Percentiles rank a stretch among this genome's conserved stretches.
Evolutionary conservation across 2,329 filamentous ascomycete species (phyloP).

Genomic region (Tympanopsis confertula): DNA sequence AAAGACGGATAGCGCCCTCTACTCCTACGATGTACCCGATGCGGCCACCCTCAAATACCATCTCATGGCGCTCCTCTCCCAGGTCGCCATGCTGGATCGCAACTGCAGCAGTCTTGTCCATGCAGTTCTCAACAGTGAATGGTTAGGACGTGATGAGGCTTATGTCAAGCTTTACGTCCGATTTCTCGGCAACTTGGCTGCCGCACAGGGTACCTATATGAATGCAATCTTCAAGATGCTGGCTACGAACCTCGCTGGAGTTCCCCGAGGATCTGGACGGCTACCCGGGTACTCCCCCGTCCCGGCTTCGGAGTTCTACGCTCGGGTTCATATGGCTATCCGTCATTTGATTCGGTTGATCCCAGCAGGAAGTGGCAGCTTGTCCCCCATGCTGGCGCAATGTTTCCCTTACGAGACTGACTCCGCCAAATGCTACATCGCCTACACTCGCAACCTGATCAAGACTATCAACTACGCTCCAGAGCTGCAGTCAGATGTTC

Average conservation of each 20-base stretch:
- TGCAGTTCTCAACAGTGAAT: conserved; percentile 46
- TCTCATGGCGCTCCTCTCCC: conserved; percentile 50
- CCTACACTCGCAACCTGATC: conserved; percentile 80
- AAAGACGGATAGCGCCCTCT: conserved; percentile 29
- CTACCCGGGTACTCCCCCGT: conserved; percentile 46
- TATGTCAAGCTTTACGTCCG: conserved; percentile 59
- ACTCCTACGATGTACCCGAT: conserved; percentile 29
- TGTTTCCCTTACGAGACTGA: conserved; percentile 72
- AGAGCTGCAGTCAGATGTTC: conserved; percentile 66
- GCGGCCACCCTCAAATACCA: conserved; percentile 35
- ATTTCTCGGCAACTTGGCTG: conserved; percentile 63
- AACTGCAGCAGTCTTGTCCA: conserved; percentile 47
- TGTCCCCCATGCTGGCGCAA: conserved; percentile 53
- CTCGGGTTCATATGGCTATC: conserved; percentile 65
- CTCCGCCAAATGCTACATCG: conserved; percentile 65
- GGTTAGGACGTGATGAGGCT: conserved; percentile 51
- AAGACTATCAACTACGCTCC: conserved; percentile 67
- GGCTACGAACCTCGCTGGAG: conserved; percentile 61
- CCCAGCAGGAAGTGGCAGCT: conserved; percentile 61
- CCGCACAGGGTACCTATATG: conserved; percentile 71
- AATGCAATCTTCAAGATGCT: conserved; percentile 67
- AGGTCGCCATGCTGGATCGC: conserved; percentile 46
- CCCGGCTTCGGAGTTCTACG: conserved; percentile 51
- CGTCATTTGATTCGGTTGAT: conserved; percentile 69
- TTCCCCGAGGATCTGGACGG: conserved; percentile 29